Evolutionary conservation across 2,329 filamentous ascomycete genomes (phyloP).

Genomic region (Ophiocordyceps polyrhachis-furcata): DNA sequence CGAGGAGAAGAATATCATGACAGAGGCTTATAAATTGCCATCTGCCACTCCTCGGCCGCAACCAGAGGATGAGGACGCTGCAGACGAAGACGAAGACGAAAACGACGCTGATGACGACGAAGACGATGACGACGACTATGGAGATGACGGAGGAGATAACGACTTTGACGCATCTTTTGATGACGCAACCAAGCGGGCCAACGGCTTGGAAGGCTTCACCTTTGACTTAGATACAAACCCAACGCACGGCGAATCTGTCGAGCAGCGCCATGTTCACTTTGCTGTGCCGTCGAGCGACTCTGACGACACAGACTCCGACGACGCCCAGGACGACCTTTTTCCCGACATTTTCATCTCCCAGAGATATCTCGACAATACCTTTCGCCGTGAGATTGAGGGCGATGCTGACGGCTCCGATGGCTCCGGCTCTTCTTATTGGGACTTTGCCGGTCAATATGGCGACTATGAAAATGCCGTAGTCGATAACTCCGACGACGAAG

Average conservation of each 20-base stretch:
- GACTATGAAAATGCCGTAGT: constrained; percentile 21
- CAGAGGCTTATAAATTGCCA: constrained; percentile 19
- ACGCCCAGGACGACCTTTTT: constrained; percentile 46
- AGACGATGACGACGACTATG: constrained; percentile 17
- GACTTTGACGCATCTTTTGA: constrained; percentile 21
- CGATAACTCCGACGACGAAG: constrained; percentile 20
- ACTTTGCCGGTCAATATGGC: constrained; percentile 32
- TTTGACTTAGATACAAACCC: constrained; percentile 24
- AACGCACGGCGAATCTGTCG: constrained; percentile 18
- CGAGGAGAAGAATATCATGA: constrained; percentile 59
- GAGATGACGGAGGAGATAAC: constrained; percentile 20
- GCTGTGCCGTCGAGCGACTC: constrained; percentile 49
- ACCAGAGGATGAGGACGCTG: constrained; percentile 4
- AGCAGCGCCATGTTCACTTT: constrained; percentile 56
- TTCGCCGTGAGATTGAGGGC: constrained; percentile 56
- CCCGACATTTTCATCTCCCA: constrained; percentile 66
- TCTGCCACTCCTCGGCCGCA: constrained; percentile 32
- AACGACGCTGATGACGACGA: constrained; percentile 22
- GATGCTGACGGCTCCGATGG: constrained; percentile 41
- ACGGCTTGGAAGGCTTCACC: constrained; percentile 3
- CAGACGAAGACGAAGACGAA: constrained; percentile 14
- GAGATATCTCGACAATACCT: constrained; percentile 49
- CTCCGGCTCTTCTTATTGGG: constrained; percentile 46
- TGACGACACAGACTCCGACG: constrained; percentile 43
- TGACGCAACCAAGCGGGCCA: constrained; percentile 4